Percentiles rank a stretch among this genome's conserved stretches.
Conservation (phyloP, 2,329 filamentous ascomycete species). For the Aspergillus luchuensis region DNA sequence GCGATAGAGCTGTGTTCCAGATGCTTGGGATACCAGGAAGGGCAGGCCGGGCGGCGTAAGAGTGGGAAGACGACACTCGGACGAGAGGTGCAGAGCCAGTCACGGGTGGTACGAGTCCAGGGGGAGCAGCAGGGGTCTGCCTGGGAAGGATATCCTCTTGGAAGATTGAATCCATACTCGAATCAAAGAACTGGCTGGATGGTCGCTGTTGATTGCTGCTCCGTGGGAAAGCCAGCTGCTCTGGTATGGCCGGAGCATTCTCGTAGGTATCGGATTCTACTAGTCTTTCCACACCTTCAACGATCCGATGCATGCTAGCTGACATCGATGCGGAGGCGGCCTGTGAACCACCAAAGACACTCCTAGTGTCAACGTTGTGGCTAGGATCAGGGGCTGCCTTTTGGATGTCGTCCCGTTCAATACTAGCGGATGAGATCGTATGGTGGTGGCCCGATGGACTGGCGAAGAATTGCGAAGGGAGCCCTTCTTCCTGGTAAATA, state of each 20-base stretch:
- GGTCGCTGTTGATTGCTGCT: slow-evolving; percentile 25
- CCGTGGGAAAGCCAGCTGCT: slow-evolving; percentile 31
- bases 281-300: slow-evolving; percentile 42
- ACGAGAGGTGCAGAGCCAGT: slow-evolving; percentile 21
- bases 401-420: slow-evolving; percentile 45
- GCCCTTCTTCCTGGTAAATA: slow-evolving; percentile 55
- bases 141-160: slow-evolving; percentile 27
- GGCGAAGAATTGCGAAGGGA: slow-evolving; percentile 53
- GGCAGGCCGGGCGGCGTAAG: slow-evolving; percentile 34
- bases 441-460: slow-evolving; percentile 48
- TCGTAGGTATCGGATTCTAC: slow-evolving; percentile 46
- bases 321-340: slow-evolving; percentile 51
- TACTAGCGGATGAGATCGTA: slow-evolving; percentile 41
- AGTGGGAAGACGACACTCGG: slow-evolving; percentile 30
- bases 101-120: slow-evolving; percentile 34
- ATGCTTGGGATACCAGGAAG: slow-evolving; percentile 45
- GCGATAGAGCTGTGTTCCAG: slow-evolving; percentile 49
- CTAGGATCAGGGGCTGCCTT: slow-evolving; percentile 29
- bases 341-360: slow-evolving; percentile 46
- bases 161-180: slow-evolving; percentile 24
- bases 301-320: slow-evolving; percentile 43
- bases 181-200: slow-evolving; percentile 27
- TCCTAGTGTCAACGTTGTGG: slow-evolving; percentile 31
- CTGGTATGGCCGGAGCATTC: slow-evolving; percentile 30
- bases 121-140: slow-evolving; percentile 36